Conservation (phyloP, 2,329 filamentous ascomycete genomes). For the Paraphoma sp. region DNA sequence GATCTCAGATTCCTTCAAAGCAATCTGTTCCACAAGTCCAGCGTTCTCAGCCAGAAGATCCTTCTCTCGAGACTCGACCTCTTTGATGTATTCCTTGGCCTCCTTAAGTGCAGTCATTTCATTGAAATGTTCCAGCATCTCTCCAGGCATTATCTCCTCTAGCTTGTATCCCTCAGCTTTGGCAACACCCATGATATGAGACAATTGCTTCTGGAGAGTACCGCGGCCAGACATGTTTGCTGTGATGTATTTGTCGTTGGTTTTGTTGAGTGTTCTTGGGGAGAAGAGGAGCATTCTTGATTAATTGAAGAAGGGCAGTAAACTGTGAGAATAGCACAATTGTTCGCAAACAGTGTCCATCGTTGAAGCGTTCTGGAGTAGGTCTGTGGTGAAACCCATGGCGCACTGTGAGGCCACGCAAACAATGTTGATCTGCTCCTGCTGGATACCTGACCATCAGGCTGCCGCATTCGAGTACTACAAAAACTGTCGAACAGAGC, state of each 20-base stretch:
- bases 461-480: too few relatives aligned
- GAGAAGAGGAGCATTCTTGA: background rate
- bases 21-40: constrained; percentile 10
- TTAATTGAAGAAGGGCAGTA: background rate
- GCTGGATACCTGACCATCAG: too few relatives aligned
- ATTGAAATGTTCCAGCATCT: constrained; percentile 16
- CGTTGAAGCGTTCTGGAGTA: background rate
- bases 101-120: constrained; percentile 15
- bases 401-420: too few relatives aligned
- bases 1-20: constrained; percentile 19
- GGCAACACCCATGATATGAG: constrained; percentile 14
- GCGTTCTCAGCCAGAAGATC: constrained; percentile 12
- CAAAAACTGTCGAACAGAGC: too few relatives aligned
- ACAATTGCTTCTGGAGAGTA: constrained; percentile 21
- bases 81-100: constrained; percentile 21
- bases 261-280: background rate
- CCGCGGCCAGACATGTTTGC: constrained; percentile 15
- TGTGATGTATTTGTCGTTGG: background rate
- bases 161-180: constrained; percentile 17
- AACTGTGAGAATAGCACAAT: background rate
- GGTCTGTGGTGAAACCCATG: too few relatives aligned
- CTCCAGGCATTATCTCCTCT: constrained; percentile 19
- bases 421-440: too few relatives aligned
- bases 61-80: constrained; percentile 18
- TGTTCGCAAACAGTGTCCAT: background rate